Percentiles rank a stretch among this genome's conserved stretches.
phyloP scores from a whole-genome alignment of 345 rosid genomes.

The Euclidium syriacum region DNA sequence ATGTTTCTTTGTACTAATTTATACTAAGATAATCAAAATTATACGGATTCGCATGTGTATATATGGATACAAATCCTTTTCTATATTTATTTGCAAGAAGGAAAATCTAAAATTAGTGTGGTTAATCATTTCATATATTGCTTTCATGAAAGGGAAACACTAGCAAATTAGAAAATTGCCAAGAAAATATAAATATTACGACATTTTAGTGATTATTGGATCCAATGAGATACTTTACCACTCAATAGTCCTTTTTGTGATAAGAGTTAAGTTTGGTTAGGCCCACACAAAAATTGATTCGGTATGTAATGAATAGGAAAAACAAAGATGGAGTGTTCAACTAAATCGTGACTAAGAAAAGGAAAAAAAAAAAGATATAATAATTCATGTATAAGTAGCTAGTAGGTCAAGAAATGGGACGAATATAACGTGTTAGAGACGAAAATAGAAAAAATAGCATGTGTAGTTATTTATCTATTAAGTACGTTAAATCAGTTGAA shows the following conservation, averaged over 20 bases:
- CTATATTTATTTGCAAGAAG: too few relatives aligned
- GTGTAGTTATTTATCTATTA: background rate
- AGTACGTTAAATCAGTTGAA: background rate
- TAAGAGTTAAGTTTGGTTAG: slow-evolving; percentile 4
- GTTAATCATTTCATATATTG: background rate
- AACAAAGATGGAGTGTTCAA: slow-evolving; percentile 25
- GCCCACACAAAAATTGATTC: slow-evolving; percentile 4
- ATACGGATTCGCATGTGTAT: background rate
- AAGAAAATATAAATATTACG: background rate
- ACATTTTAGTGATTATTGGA: background rate
- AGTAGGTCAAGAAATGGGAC: background rate
- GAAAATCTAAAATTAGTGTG: background rate
- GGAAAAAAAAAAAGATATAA: background rate
- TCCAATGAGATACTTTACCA: slow-evolving; percentile 4
- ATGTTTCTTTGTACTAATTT: background rate
- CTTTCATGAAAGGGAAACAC: background rate
- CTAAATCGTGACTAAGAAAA: slow-evolving; percentile 19
- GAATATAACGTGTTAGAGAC: slow-evolving; percentile 7
- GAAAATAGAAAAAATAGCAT: background rate
- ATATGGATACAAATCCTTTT: background rate
- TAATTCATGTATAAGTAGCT: background rate
- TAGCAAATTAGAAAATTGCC: background rate
- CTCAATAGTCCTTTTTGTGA: background rate
- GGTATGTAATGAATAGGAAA: slow-evolving; percentile 8
- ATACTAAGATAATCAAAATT: background rate